Conservation (phyloP, 768 basidiomycete species). For the Collybia sp. region DNA sequence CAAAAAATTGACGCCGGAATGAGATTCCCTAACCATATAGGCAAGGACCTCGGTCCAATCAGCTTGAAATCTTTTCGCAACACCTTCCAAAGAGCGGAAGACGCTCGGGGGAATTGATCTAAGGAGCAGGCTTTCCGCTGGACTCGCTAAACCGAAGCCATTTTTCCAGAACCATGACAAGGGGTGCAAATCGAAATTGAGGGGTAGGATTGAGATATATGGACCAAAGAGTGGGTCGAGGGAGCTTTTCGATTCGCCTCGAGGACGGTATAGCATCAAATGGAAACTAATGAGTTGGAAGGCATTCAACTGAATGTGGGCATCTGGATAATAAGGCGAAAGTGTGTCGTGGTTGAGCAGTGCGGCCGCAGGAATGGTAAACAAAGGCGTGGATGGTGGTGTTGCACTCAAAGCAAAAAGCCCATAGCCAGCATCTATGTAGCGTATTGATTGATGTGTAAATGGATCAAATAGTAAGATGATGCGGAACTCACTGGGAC, state of each 20-base stretch:
- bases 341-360: constrained; percentile 76
- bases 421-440: constrained; percentile 62
- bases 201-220: constrained; percentile 77
- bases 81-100: constrained; percentile 29
- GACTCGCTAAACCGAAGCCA: constrained; percentile 6
- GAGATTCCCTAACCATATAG: constrained; percentile 45
- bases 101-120: constrained; percentile 45
- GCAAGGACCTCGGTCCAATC: constrained; percentile 53
- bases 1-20: neutral
- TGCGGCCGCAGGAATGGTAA: constrained; percentile 65
- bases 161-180: constrained; percentile 62
- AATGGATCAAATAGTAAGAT: neutral
- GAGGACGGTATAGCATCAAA: constrained; percentile 63
- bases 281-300: constrained; percentile 80
- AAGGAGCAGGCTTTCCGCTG: constrained; percentile 28
- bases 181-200: constrained; percentile 73
- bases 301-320: constrained; percentile 42
- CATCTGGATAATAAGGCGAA: constrained; percentile 46
- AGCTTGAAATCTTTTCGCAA: constrained; percentile 43
- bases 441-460: constrained; percentile 1
- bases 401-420: constrained; percentile 45
- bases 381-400: constrained; percentile 52
- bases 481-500: too few relatives aligned
- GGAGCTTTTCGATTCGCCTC: constrained; percentile 28
- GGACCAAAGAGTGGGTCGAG: constrained; percentile 60